phyloP scores from a whole-genome alignment of 139 green algal genomes.

The Haematococcus sp. region DNA sequence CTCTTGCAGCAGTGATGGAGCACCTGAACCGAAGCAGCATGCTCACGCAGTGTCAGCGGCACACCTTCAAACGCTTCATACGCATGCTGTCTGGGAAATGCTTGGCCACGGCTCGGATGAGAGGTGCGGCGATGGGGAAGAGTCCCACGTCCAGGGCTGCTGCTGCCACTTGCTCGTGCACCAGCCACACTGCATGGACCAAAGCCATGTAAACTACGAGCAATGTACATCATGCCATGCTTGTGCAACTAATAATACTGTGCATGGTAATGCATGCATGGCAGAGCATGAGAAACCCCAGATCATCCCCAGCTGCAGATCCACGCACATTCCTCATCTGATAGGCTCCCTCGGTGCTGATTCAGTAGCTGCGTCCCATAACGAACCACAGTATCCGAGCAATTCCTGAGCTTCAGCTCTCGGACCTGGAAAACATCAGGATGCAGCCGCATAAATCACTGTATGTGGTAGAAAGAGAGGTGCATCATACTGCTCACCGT shows the following conservation, averaged over 20 bases:
- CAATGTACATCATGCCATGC: too few species aligned
- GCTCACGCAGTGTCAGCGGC: too few species aligned
- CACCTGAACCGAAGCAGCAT: too few species aligned
- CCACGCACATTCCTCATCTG: constrained; percentile 52
- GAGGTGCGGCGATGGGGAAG: constrained; percentile 42
- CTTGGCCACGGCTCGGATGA: constrained; percentile 56
- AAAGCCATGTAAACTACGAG: too few species aligned
- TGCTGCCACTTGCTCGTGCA: constrained; percentile 79
- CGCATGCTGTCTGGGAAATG: constrained; percentile 69
- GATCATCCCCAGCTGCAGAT: neutral
- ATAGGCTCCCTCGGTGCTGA: constrained; percentile 32
- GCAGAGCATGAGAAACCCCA: neutral
- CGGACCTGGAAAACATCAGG: constrained; percentile 22
- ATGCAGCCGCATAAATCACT: too few species aligned
- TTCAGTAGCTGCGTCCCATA: constrained; percentile 60
- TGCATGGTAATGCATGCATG: neutral
- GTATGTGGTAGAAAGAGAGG: too few species aligned
- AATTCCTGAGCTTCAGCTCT: constrained; percentile 54
- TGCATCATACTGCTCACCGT: too few species aligned
- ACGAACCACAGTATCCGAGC: constrained; percentile 42
- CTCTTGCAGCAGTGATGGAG: too few species aligned
- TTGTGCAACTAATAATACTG: too few species aligned
- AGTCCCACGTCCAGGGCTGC: constrained; percentile 65
- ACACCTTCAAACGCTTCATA: constrained; percentile 62
- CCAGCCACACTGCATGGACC: constrained; percentile 67